Evolutionary conservation across 169 alveolate genomes (phyloP).

Genomic region (Plasmodium vinckei): DNA sequence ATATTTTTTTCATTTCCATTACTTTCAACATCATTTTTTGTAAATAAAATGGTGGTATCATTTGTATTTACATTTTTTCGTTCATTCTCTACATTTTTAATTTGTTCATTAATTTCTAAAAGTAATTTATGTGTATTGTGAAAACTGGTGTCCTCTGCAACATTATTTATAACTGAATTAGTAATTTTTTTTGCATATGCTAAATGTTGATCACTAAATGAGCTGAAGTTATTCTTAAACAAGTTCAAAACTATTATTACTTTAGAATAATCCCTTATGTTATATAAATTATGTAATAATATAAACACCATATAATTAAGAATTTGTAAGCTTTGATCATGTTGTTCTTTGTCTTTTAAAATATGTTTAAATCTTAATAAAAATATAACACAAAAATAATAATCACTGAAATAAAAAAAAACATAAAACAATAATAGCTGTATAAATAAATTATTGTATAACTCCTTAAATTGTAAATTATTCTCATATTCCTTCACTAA

Average conservation of each 20-base stretch:
- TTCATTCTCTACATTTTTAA: slow-evolving; percentile 62
- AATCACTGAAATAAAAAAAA: slow-evolving; percentile 70
- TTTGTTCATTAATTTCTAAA: slow-evolving; percentile 52
- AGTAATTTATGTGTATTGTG: slow-evolving; percentile 28
- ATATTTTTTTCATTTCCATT: not conserved
- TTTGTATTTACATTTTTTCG: slow-evolving; percentile 19
- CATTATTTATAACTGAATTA: slow-evolving; percentile 49
- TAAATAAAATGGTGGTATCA: not conserved
- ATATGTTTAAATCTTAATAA: slow-evolving; percentile 51
- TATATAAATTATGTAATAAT: slow-evolving; percentile 54
- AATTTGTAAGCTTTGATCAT: slow-evolving; percentile 9
- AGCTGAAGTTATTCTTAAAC: slow-evolving; percentile 37
- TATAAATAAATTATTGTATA: slow-evolving; percentile 34
- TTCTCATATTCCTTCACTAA: slow-evolving; percentile 2
- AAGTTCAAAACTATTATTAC: slow-evolving; percentile 42
- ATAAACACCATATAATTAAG: slow-evolving; percentile 55
- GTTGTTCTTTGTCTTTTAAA: slow-evolving; percentile 24
- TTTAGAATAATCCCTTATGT: slow-evolving; percentile 60
- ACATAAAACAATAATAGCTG: slow-evolving; percentile 63
- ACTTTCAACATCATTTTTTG: slow-evolving; percentile 5
- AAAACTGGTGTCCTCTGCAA: slow-evolving; percentile 11
- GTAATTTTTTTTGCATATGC: slow-evolving; percentile 35
- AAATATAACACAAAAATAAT: slow-evolving; percentile 58
- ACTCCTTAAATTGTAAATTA: slow-evolving; percentile 46
- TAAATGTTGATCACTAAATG: slow-evolving; percentile 36